phyloP scores from a whole-genome alignment of 805 yeast genomes.

The Candida takata region DNA sequence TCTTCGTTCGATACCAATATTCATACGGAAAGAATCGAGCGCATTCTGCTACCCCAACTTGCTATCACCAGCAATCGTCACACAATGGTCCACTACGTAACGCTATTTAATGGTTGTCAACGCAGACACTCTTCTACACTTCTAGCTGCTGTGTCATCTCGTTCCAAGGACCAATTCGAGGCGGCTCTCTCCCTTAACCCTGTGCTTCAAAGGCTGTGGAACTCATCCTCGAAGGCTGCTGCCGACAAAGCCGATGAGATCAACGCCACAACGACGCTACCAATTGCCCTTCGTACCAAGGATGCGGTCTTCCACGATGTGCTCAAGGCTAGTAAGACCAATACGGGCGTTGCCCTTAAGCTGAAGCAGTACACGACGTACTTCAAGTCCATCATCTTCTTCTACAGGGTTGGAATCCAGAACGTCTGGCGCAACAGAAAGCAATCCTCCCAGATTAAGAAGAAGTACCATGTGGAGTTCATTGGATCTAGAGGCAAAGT shows the following conservation, averaged over 20 bases:
- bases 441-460: constrained; percentile 22
- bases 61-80: no score
- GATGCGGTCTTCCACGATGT: constrained; percentile 25
- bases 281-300: constrained; percentile 24
- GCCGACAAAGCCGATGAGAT: constrained; percentile 11
- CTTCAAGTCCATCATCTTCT: constrained; percentile 39
- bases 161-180: constrained; percentile 5
- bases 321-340: constrained; percentile 13
- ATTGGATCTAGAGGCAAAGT: constrained; percentile 14
- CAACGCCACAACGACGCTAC: constrained; percentile 27
- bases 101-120: not conserved
- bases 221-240: not conserved
- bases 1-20: no score
- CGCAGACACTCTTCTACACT: constrained; percentile 9
- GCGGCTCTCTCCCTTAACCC: constrained; percentile 6
- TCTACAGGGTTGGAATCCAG: constrained; percentile 52
- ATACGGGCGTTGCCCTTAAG: constrained; percentile 21
- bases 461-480: constrained; percentile 23
- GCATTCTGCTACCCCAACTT: no score
- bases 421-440: constrained; percentile 45
- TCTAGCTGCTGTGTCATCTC: not conserved
- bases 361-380: constrained; percentile 36
- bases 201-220: constrained; percentile 11
- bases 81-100: no score
- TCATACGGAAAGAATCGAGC: no score